Evolutionary conservation across 352 stramenopile genomes (phyloP).

Genomic region (Paralagenidium karlingii): DNA sequence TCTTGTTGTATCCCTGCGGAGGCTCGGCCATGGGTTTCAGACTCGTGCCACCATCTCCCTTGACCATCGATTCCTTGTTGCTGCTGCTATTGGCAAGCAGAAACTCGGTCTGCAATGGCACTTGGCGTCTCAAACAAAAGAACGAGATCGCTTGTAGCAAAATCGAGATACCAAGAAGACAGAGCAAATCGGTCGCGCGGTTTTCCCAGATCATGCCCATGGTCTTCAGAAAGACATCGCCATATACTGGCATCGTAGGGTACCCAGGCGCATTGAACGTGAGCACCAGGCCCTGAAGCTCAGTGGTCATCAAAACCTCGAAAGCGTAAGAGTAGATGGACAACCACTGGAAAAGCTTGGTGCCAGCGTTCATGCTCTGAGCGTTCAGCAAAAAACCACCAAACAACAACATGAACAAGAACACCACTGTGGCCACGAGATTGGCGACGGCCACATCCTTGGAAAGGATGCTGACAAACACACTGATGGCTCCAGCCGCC

Average conservation of each 20-base stretch:
- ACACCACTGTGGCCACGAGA: conserved; percentile 50
- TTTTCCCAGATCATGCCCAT: conserved; percentile 29
- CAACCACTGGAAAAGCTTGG: conserved; percentile 64
- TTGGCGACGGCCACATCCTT: conserved; percentile 58
- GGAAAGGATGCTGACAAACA: conserved; percentile 56
- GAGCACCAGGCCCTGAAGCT: conserved; percentile 57
- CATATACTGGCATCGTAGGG: conserved; percentile 58
- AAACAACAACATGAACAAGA: conserved; percentile 75
- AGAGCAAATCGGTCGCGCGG: neutral
- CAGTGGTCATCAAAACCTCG: conserved; percentile 79
- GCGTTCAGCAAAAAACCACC: conserved; percentile 81
- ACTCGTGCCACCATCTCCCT: no score
- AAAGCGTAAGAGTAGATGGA: conserved; percentile 83
- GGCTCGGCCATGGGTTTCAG: no score
- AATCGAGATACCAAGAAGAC: neutral
- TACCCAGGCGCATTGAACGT: conserved; percentile 72
- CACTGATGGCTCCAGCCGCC: conserved; percentile 54
- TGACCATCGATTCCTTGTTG: no score
- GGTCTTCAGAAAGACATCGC: conserved; percentile 75
- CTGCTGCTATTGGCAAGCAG: no score
- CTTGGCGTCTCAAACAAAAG: no score
- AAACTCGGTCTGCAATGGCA: no score
- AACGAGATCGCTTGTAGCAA: neutral
- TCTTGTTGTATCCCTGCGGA: no score
- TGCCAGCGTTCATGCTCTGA: conserved; percentile 51